Conservation (phyloP, 2,329 filamentous ascomycete species). For the Phyllosticta ampelicida region DNA sequence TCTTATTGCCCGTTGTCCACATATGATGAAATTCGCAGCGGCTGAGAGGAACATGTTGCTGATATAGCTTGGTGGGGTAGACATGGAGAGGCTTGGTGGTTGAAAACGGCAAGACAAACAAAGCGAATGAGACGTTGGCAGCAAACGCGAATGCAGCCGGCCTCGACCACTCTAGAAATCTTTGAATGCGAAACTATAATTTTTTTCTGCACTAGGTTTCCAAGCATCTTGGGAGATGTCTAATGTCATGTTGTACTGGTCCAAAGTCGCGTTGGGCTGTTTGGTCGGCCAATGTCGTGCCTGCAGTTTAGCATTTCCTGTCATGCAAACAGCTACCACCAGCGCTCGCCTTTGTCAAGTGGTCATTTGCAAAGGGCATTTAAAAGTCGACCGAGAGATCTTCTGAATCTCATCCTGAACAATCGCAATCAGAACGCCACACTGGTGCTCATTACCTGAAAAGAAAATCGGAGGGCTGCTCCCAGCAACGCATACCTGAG, state of each 20-base stretch:
- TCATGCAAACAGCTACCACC: background rate
- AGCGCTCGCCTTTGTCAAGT: background rate
- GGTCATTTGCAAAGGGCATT: background rate
- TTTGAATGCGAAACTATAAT: background rate
- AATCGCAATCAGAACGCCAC: no score
- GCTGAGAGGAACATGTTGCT: background rate
- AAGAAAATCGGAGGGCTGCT: background rate
- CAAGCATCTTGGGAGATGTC: background rate
- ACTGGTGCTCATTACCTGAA: background rate
- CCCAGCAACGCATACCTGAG: background rate
- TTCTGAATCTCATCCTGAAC: background rate
- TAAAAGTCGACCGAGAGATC: no score
- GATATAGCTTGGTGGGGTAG: background rate
- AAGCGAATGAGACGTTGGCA: background rate
- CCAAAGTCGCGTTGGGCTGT: background rate
- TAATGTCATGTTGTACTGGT: background rate
- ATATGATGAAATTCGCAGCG: background rate
- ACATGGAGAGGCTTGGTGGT: conserved; percentile 3
- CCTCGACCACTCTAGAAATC: background rate
- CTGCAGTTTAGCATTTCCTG: background rate
- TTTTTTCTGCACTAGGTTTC: background rate
- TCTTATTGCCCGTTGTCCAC: background rate
- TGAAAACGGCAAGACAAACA: conserved; percentile 10
- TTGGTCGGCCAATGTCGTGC: background rate
- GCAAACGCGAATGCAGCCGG: background rate